These are phyloP conservation scores for Aureobasidium sp. DNA, from an alignment of 2,329 filamentous ascomycete genomes.

Conservation along the genomic window DNA sequence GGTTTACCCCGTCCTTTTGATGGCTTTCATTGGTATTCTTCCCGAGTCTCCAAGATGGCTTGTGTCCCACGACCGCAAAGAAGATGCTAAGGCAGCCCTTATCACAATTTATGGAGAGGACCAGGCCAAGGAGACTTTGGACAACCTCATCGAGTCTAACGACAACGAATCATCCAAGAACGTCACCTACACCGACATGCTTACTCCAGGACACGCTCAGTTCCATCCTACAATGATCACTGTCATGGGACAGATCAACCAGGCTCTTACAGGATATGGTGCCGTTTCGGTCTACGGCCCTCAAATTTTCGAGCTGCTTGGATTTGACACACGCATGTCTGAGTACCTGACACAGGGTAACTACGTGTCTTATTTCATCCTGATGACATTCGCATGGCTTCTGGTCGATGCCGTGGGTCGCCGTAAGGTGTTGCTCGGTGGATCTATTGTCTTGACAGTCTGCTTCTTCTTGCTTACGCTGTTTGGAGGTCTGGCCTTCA, in stretches of 20 bases:
- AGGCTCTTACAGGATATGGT: conserved; percentile 50
- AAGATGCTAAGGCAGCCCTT: conserved; percentile 44
- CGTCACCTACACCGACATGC: conserved; percentile 49
- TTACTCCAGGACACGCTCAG: conserved; percentile 45
- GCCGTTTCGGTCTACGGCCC: conserved; percentile 56
- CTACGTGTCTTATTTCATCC: conserved; percentile 51
- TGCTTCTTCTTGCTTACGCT: conserved; percentile 46
- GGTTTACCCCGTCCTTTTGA: conserved; percentile 46
- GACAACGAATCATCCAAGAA: conserved; percentile 39
- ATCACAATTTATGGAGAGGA: conserved; percentile 42
- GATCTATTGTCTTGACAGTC: conserved; percentile 38
- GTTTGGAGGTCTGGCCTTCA: conserved; percentile 41
- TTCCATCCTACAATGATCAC: conserved; percentile 55
- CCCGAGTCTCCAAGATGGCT: conserved; percentile 53
- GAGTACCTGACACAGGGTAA: conserved; percentile 53
- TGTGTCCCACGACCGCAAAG: conserved; percentile 41
- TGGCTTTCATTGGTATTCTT: conserved; percentile 44
- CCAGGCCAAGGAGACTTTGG: conserved; percentile 40
- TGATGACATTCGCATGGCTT: conserved; percentile 55
- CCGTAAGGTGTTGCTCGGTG: conserved; percentile 45
- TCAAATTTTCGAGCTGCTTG: conserved; percentile 55
- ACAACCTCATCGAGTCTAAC: conserved; percentile 43
- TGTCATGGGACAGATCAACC: conserved; percentile 56
- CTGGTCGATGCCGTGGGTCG: conserved; percentile 49
- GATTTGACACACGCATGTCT: conserved; percentile 43